Percentiles rank a stretch among this genome's conserved stretches.
Evolutionary conservation across 2,329 filamentous ascomycete genomes (phyloP).

Genomic region (Ramichloridium luteum): DNA sequence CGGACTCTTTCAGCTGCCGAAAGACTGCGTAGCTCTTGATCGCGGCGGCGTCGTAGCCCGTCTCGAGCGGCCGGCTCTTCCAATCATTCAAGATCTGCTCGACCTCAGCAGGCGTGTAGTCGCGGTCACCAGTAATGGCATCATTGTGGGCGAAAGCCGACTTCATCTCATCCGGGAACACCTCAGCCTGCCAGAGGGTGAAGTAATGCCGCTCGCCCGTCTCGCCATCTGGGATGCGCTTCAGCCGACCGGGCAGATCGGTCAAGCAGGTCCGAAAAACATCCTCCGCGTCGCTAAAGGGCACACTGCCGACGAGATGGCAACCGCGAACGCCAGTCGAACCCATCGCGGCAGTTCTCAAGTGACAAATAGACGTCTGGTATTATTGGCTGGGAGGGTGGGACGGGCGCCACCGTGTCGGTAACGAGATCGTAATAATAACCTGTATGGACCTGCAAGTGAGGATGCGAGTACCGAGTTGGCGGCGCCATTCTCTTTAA

Average conservation of each 20-base stretch:
- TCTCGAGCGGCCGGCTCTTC: constrained; percentile 12
- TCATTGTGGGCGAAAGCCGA: constrained; percentile 16
- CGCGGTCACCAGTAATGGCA: constrained; percentile 5
- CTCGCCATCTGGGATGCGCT: constrained; percentile 33
- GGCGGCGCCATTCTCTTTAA: too few species aligned
- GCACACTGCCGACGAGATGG: constrained; percentile 29
- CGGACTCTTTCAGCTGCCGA: constrained; percentile 19
- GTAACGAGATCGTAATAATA: too few species aligned
- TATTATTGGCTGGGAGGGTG: too few species aligned
- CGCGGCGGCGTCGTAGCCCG: constrained; percentile 24
- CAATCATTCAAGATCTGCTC: constrained; percentile 14
- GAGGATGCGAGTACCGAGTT: too few species aligned
- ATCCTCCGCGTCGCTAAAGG: constrained; percentile 22
- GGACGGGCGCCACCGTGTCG: too few species aligned
- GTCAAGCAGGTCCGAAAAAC: constrained; percentile 23
- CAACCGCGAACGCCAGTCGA: constrained; percentile 13
- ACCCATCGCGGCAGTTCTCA: background rate
- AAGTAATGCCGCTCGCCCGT: constrained; percentile 26
- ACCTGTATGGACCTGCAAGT: too few species aligned
- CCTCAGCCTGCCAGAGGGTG: constrained; percentile 23
- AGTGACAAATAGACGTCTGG: too few species aligned
- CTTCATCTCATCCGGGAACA: constrained; percentile 20
- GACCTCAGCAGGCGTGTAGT: constrained; percentile 13
- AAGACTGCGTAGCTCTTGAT: constrained; percentile 26
- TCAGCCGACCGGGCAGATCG: constrained; percentile 24